Percentiles rank a stretch among this genome's conserved stretches.
Evolutionary conservation across 192 early-diverging fungal genomes (phyloP).

Genomic region (Coemansia sp.): DNA sequence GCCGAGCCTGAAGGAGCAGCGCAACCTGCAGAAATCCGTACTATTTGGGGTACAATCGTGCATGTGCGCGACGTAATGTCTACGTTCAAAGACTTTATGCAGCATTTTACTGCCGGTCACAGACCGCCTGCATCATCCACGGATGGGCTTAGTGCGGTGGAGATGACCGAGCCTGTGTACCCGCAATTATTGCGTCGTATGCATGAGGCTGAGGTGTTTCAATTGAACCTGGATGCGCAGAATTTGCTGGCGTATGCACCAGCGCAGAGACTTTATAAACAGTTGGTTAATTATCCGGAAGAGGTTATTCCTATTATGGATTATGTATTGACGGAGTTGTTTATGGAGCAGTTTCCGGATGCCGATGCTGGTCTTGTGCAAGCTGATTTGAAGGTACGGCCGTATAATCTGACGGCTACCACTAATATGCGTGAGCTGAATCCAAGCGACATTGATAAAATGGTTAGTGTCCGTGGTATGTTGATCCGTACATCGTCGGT

Average conservation of each 20-base stretch:
- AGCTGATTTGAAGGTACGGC: conserved; percentile 69
- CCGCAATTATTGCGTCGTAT: conserved; percentile 71
- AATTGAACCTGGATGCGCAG: conserved; percentile 86
- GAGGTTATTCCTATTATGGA: conserved; percentile 96
- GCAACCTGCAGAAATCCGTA: conserved; percentile 47
- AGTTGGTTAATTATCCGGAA: conserved; percentile 89
- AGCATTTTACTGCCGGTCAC: conserved; percentile 64
- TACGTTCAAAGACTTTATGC: conserved; percentile 79
- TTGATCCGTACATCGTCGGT: conserved; percentile 88
- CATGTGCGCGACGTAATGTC: conserved; percentile 80
- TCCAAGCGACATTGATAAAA: conserved; percentile 95
- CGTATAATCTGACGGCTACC: conserved; percentile 76
- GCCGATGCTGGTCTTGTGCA: conserved; percentile 59
- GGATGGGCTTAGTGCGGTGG: conserved; percentile 36
- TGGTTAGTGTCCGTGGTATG: conserved; percentile 92
- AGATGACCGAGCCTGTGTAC: conserved; percentile 70
- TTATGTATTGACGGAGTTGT: conserved; percentile 75
- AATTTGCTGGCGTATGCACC: conserved; percentile 74
- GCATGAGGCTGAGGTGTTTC: conserved; percentile 62
- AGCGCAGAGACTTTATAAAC: conserved; percentile 68
- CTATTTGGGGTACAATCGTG: conserved; percentile 95
- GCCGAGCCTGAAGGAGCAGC: not conserved
- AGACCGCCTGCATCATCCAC: conserved; percentile 54
- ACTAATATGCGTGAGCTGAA: conserved; percentile 94
- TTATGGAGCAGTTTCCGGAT: conserved; percentile 67